Base-by-base conservation (phyloP, 192 early-diverging fungal species). In the Entophlyctis helioformis region DNA sequence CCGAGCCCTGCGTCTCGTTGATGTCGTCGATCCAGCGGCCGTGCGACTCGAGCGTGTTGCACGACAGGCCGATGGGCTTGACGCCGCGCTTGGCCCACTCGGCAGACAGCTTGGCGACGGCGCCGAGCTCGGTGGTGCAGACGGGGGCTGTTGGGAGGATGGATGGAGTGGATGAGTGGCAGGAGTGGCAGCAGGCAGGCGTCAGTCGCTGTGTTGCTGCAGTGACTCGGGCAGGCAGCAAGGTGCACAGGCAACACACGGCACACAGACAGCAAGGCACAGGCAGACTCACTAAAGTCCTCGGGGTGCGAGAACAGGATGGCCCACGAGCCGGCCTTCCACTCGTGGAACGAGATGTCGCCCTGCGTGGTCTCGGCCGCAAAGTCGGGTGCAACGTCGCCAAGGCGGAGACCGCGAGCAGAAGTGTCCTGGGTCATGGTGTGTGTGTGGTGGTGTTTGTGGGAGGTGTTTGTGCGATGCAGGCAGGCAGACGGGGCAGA, bases 301-400 rank as follows among this genome's bases (percentile, higher is more conserved):
- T 89, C 95, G 12, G 95, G 94, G 61, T 98, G 94, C 23, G 94
- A 98, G 67, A 98, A 98, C n/a, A 98, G 81, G 29, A 98, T 72
- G 32, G 75, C 85, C 95, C 95, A 98, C 11, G 74, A 74, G 56
- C 77, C 72, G 42, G 77, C 75, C 40, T 92, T 87, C 40, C 74
- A 91, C 13, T 83, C 70, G 59, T 98, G 89, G 73, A 98, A 92
- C 51, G 85, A 66, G 70, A 98, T 84, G n/a, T 53, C 48, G 48
- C 95, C 95, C 52, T 82, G 52, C 15, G 95, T 98, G 45, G 95
- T 90, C 39, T 83, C 48, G 36, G 86, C 87, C 20, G 61, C 54
- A 62, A 98, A 98, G 63, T 95, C 51, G 6, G 73, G 73, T 2
- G 73, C 69, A 39, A 51, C 40, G 46, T 67, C 63, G 25, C 71